phyloP scores from a whole-genome alignment of 2,329 filamentous ascomycete species.

The Sporothrix pallida region DNA sequence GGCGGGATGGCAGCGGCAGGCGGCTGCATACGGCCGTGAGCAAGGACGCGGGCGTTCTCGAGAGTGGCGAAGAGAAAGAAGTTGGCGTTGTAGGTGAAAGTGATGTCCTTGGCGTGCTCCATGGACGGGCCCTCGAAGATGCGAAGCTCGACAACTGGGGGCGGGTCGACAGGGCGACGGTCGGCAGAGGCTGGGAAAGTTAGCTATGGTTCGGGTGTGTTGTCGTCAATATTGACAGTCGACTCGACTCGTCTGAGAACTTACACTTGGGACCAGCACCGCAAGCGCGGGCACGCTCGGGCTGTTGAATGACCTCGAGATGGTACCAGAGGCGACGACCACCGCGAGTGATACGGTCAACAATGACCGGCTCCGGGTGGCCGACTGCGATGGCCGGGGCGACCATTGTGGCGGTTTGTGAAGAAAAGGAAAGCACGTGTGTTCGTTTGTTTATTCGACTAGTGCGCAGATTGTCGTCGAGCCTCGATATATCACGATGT shows the following conservation, averaged over 20 bases:
- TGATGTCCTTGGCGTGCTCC: constrained; percentile 70
- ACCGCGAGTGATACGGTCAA: constrained; percentile 68
- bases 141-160: constrained; percentile 89
- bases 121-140: constrained; percentile 76
- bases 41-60: constrained; percentile 82
- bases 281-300: constrained; percentile 90
- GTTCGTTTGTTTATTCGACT: background rate
- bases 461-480: background rate
- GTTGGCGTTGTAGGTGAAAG: constrained; percentile 92
- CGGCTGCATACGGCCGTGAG: constrained; percentile 75
- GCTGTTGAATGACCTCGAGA: constrained; percentile 88
- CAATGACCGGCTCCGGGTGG: constrained; percentile 41
- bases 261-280: constrained; percentile 94
- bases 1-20: constrained; percentile 73
- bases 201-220: background rate
- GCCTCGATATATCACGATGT: background rate
- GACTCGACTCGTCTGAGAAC: constrained; percentile 42
- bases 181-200: constrained; percentile 72
- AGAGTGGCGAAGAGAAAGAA: constrained; percentile 97
- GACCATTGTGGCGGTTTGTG: constrained; percentile 29
- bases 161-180: constrained; percentile 89
- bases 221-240: too few relatives aligned
- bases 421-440: background rate
- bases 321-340: constrained; percentile 80
- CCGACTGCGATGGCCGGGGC: constrained; percentile 38